Evolutionary conservation across 139 green algal species (phyloP).

Genomic region (Nannochloris sp.): DNA sequence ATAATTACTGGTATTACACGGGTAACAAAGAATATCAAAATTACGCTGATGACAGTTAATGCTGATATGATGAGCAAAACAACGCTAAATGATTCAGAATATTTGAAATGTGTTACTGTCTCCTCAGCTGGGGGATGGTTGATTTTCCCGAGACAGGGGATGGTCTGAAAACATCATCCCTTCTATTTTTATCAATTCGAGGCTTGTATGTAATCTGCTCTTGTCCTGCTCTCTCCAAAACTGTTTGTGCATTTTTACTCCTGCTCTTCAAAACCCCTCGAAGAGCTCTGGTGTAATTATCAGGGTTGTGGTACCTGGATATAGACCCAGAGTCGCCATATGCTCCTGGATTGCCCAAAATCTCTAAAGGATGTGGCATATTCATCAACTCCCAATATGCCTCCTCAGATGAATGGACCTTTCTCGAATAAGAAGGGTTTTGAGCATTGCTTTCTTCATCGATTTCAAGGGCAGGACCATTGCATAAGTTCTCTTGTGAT

Average conservation of each 20-base stretch:
- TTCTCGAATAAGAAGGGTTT: background rate
- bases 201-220: background rate
- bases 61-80: too few relatives aligned
- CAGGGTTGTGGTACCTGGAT: slow-evolving; percentile 91
- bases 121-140: too few relatives aligned
- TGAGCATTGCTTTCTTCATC: background rate
- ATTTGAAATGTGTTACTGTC: too few relatives aligned
- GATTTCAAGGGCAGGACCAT: background rate
- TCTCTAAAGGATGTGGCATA: slow-evolving; percentile 87
- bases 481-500: background rate
- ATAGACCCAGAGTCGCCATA: slow-evolving; percentile 81
- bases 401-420: slow-evolving; percentile 25
- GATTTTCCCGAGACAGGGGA: background rate
- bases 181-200: background rate
- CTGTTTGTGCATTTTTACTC: background rate
- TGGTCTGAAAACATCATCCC: background rate
- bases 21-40: too few relatives aligned
- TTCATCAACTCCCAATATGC: slow-evolving; percentile 76
- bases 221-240: background rate
- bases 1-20: too few relatives aligned
- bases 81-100: too few relatives aligned
- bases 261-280: slow-evolving; percentile 23
- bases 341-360: slow-evolving; percentile 67
- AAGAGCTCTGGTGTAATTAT: slow-evolving; percentile 78
- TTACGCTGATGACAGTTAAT: too few relatives aligned